phyloP scores from a whole-genome alignment of 2,329 filamentous ascomycete genomes.

The Diaporthe vexans region DNA sequence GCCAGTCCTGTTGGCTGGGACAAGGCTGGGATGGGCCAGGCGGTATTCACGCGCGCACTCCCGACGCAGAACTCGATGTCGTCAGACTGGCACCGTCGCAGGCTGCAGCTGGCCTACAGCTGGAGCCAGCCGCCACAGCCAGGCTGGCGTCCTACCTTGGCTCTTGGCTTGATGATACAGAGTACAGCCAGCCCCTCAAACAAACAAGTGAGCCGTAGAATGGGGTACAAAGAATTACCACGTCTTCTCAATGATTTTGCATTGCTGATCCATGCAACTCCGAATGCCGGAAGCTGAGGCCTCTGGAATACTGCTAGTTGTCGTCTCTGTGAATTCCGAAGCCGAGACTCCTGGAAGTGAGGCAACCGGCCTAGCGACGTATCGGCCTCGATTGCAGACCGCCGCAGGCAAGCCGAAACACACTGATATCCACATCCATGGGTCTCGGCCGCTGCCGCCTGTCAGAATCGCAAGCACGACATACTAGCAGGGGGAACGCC shows the following conservation, averaged over 20 bases:
- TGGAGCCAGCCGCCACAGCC: neutral
- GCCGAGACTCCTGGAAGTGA: conserved; percentile 27
- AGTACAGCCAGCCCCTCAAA: no score
- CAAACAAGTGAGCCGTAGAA: neutral
- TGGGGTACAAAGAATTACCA: neutral
- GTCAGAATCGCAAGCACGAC: conserved; percentile 7
- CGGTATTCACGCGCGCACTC: neutral
- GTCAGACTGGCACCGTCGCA: conserved; percentile 21
- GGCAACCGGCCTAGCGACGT: conserved; percentile 28
- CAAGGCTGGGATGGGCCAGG: neutral
- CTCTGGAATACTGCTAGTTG: neutral
- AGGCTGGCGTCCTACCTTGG: neutral
- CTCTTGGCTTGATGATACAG: neutral
- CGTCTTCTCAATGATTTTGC: neutral
- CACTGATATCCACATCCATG: conserved; percentile 1
- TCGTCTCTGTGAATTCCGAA: conserved; percentile 9
- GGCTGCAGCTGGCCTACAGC: neutral
- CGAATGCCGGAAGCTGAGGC: conserved; percentile 18
- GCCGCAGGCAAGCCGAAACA: conserved; percentile 31
- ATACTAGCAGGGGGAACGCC: neutral
- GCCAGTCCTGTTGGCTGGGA: neutral
- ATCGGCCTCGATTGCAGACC: conserved; percentile 5
- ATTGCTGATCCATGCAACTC: neutral
- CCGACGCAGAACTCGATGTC: conserved; percentile 23
- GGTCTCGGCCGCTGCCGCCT: conserved; percentile 33